These are phyloP conservation scores for Trebouxia gelatinosa DNA, from an alignment of 163 green algal species.

Conservation along the genomic window DNA sequence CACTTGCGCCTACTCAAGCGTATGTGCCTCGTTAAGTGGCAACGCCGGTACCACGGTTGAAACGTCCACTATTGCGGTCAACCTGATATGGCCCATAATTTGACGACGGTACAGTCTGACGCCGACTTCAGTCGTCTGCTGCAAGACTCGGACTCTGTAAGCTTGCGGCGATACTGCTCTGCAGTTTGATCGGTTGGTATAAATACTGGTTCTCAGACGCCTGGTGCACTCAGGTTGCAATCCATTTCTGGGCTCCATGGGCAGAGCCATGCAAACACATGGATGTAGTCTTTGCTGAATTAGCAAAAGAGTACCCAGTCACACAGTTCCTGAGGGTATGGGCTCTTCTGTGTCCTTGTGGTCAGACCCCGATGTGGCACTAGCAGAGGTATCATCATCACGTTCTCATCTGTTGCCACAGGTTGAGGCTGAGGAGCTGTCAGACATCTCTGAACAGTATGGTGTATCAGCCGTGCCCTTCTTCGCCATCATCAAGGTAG, in stretches of 20 bases:
- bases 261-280: slow-evolving; percentile 83
- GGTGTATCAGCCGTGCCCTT: slow-evolving; percentile 66
- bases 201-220: too few species aligned
- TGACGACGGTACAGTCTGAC: neutral
- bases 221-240: slow-evolving; percentile 61
- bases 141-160: neutral
- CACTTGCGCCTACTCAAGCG: too few species aligned
- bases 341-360: too few species aligned
- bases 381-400: too few species aligned
- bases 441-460: slow-evolving; percentile 56
- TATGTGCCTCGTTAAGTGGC: too few species aligned
- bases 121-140: neutral
- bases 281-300: slow-evolving; percentile 63
- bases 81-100: slow-evolving; percentile 13
- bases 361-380: too few species aligned
- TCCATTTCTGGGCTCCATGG: slow-evolving; percentile 88
- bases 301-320: slow-evolving; percentile 51
- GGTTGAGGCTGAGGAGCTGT: slow-evolving; percentile 57
- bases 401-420: too few species aligned
- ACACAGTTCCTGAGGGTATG: slow-evolving; percentile 60
- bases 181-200: neutral
- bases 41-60: too few species aligned
- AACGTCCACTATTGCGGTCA: too few species aligned
- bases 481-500: slow-evolving; percentile 66
- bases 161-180: too few species aligned